These are phyloP conservation scores for Angomonas ambiguus DNA, from an alignment of 208 protist species.

Conservation along the genomic window DNA sequence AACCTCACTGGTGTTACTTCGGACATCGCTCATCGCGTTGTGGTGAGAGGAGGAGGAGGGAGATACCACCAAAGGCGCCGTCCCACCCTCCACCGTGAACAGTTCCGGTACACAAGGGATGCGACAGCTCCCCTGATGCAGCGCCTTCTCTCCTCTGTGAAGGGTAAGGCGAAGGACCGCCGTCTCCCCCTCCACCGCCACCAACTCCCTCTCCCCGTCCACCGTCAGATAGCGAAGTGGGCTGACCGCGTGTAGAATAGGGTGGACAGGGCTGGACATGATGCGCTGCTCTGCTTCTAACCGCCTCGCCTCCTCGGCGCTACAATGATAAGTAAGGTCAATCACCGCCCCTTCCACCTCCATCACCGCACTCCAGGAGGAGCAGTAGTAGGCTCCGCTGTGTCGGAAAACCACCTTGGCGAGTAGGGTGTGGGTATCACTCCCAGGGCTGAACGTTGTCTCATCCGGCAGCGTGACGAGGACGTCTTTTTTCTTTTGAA, in stretches of 20 bases:
- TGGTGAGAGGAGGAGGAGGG: no score
- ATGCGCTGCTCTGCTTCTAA: neutral
- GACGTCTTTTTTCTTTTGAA: no score
- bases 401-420: neutral
- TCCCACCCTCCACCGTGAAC: no score
- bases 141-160: neutral
- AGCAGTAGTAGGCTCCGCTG: neutral
- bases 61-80: no score
- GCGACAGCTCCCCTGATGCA: neutral
- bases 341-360: neutral
- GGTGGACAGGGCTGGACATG: neutral
- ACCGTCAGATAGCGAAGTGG: neutral
- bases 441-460: neutral
- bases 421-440: neutral
- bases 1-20: no score
- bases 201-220: neutral
- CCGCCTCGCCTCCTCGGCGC: neutral
- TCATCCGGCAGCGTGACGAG: neutral
- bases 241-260: neutral
- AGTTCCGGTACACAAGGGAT: neutral
- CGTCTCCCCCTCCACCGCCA: neutral
- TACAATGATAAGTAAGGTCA: neutral
- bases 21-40: no score
- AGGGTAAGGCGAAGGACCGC: neutral
- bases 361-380: neutral